Conservation (phyloP, 768 basidiomycete genomes). For the Boletus coccyginus region DNA sequence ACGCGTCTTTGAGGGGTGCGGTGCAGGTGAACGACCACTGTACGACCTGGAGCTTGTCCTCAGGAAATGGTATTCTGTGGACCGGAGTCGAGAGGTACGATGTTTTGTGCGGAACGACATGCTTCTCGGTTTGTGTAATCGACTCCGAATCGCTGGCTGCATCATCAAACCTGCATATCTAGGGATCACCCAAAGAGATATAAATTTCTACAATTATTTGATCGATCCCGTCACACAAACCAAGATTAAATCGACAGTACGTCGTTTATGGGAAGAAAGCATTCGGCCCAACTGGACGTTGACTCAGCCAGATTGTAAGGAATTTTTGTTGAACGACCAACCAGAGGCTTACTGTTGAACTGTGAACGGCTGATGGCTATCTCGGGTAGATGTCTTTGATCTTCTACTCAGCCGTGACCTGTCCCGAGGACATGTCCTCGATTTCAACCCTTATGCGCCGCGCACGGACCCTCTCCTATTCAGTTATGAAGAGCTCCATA, state of each 20-base stretch:
- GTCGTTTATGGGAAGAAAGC: slow-evolving; percentile 64
- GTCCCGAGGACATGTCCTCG: slow-evolving; percentile 73
- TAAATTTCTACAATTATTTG: slow-evolving; percentile 85
- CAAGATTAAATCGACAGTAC: slow-evolving; percentile 52
- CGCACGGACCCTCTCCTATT: slow-evolving; percentile 89
- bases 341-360: neutral
- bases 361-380: neutral
- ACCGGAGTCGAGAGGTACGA: slow-evolving; percentile 79
- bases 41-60: slow-evolving; percentile 84
- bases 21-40: slow-evolving; percentile 7
- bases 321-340: neutral
- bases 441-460: slow-evolving; percentile 86
- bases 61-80: slow-evolving; percentile 87
- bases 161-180: neutral
- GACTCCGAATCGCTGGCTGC: neutral
- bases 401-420: slow-evolving; percentile 83
- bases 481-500: slow-evolving; percentile 70
- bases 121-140: slow-evolving; percentile 58
- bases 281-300: slow-evolving; percentile 59
- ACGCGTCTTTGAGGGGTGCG: slow-evolving; percentile 67
- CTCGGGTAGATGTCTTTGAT: slow-evolving; percentile 70
- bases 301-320: slow-evolving; percentile 62
- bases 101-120: slow-evolving; percentile 80
- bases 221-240: slow-evolving; percentile 55
- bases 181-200: slow-evolving; percentile 88